Evolutionary conservation across 306 rosid species (phyloP).

Genomic region (Cicer pinnatifidum): DNA sequence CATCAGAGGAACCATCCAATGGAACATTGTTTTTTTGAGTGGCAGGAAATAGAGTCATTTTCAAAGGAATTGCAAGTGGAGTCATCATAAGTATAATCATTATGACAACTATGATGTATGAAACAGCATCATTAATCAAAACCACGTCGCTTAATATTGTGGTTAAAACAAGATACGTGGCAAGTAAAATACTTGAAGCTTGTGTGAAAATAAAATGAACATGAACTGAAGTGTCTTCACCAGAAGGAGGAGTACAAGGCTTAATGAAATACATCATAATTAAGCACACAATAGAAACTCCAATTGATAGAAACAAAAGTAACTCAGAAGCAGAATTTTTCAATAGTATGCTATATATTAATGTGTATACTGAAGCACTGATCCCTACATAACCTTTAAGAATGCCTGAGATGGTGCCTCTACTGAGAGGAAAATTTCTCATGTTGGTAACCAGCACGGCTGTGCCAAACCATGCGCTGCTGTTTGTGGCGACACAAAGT

Average conservation of each 20-base stretch:
- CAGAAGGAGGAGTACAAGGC: constrained; percentile 82
- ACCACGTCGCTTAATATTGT: constrained; percentile 51
- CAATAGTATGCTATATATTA: constrained; percentile 60
- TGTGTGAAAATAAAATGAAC: constrained; percentile 70
- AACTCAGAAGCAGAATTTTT: constrained; percentile 61
- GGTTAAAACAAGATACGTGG: constrained; percentile 60
- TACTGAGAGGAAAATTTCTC: constrained; percentile 91
- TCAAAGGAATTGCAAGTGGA: constrained; percentile 76
- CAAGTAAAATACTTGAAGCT: constrained; percentile 74
- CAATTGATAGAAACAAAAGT: constrained; percentile 67
- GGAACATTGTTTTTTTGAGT: constrained; percentile 40
- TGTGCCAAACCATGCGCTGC: constrained; percentile 80
- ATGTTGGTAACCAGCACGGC: constrained; percentile 87
- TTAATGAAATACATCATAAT: constrained; percentile 73
- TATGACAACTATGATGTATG: constrained; percentile 63
- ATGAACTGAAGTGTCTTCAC: constrained; percentile 79
- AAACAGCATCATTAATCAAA: constrained; percentile 53
- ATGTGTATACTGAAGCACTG: constrained; percentile 80
- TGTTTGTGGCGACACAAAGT: constrained; percentile 67
- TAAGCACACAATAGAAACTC: constrained; percentile 62
- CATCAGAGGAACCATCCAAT: constrained; percentile 53
- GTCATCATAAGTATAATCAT: constrained; percentile 68
- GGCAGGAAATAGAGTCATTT: constrained; percentile 75
- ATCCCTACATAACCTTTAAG: constrained; percentile 86
- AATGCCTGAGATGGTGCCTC: constrained; percentile 86